Evolutionary conservation across 768 basidiomycete genomes (phyloP), one percentile per base, ranked within the genome.

Genomic region (Neoboletus magnificus): DNA sequence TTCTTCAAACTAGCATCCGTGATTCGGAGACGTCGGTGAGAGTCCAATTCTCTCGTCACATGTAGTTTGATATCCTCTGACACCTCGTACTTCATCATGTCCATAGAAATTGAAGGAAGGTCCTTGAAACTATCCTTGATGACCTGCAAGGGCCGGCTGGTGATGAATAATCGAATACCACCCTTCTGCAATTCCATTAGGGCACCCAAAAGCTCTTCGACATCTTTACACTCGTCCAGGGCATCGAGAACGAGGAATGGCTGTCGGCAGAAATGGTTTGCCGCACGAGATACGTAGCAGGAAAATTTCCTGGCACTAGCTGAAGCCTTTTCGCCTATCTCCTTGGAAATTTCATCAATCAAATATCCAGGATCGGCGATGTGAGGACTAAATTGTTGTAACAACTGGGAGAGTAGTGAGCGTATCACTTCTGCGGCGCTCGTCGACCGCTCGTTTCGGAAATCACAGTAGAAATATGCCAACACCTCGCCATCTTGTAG

Each of bases 381-480:
- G 2, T 32, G 12, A 3, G 2, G 20, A 32, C 2, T 7, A 1
- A 50, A 35, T 22, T 50, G 36, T 9, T 41, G 54, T 4, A 68
- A 22, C 1, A 62, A 18, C 32, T 66, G 66, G 6, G 46, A 55
- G n/a, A 62, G 48, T 0, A 67, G 11, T 8, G 66, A 62, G 1
- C 57, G 61, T 46, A 66, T 47, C 18, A 62, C 46, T 32, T 62
- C 56, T 9, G 40, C 16, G 2, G 52, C 40, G 22, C 20, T 53
- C 27, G 42, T 64, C 1, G 56, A 48, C 18, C 46, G 50, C 22
- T 59, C 56, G 1, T 29, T 49, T 22, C 56, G 60, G 11, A 66
- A 68, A 43, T 66, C 54, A 3, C 63, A 66, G 6, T 68, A 66
- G 16, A 66, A 63, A n/a, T 48, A 60, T 4, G 18, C 29, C 12